These are phyloP conservation scores for Pseudogymnoascus sp. DNA, from an alignment of 2,329 filamentous ascomycete species.

Conservation along the genomic window DNA sequence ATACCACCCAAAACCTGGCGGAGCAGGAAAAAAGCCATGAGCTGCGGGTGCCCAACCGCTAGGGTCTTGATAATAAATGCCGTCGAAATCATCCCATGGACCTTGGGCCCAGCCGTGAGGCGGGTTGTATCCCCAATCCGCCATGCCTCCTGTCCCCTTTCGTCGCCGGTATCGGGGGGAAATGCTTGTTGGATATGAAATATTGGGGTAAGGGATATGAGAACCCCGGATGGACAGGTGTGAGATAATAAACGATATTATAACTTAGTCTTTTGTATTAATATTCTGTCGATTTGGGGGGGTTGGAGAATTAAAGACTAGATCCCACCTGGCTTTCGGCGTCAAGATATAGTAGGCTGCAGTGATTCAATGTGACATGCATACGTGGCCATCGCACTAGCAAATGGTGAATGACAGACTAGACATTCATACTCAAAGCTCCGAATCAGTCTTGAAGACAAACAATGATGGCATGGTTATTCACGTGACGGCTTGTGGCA, in stretches of 20 bases:
- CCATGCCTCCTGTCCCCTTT: conserved; percentile 11
- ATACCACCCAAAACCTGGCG: not conserved
- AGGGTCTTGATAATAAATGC: not conserved
- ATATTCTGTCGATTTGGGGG: not conserved
- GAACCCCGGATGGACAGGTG: not conserved
- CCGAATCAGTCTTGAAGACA: not conserved
- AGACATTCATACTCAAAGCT: not conserved
- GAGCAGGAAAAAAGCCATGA: conserved; percentile 1
- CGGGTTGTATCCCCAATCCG: conserved; percentile 22
- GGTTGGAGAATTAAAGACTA: not conserved
- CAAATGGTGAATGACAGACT: conserved; percentile 7
- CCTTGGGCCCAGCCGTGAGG: conserved; percentile 23
- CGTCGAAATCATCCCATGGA: conserved; percentile 11
- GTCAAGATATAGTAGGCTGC: conserved; percentile 2
- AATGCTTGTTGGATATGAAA: not conserved
- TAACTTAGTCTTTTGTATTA: not conserved
- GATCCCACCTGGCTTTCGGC: not conserved
- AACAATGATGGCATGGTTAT: conserved; percentile 3
- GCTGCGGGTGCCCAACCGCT: not conserved
- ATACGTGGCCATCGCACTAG: conserved; percentile 3
- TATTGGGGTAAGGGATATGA: not conserved
- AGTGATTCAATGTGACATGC: conserved; percentile 5
- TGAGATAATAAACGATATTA: not conserved
- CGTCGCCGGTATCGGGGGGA: not conserved
- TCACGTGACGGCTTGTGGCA: not conserved